Percentiles rank a stretch among this genome's conserved stretches.
Evolutionary conservation across 2,329 filamentous ascomycete species (phyloP).

Genomic region (Penicillium sp.): DNA sequence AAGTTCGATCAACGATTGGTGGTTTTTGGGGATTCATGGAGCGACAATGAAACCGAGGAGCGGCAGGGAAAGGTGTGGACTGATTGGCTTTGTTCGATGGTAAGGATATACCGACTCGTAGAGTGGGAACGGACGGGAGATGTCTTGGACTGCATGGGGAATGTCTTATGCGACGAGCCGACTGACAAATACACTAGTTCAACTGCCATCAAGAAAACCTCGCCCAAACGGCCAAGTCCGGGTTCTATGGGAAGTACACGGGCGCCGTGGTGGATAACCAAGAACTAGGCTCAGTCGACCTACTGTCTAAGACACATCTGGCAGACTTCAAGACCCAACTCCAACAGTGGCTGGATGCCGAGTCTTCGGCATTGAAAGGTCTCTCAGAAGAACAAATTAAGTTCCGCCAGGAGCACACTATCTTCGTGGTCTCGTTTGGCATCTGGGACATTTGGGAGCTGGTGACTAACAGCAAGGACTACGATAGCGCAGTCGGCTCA

Average conservation of each 20-base stretch:
- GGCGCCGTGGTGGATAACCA: slow-evolving; percentile 34
- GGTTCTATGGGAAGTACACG: slow-evolving; percentile 21
- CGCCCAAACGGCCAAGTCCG: slow-evolving; percentile 27
- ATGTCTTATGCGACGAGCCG: not conserved
- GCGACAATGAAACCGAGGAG: slow-evolving; percentile 30
- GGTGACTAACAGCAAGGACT: slow-evolving; percentile 20
- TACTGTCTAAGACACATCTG: slow-evolving; percentile 25
- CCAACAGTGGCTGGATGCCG: slow-evolving; percentile 32
- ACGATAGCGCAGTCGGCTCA: slow-evolving; percentile 23
- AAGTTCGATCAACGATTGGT: slow-evolving; percentile 31
- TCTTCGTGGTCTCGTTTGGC: slow-evolving; percentile 37
- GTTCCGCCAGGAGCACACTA: slow-evolving; percentile 28
- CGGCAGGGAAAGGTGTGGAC: slow-evolving; percentile 31
- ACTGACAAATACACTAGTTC: slow-evolving; percentile 19
- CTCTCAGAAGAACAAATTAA: slow-evolving; percentile 22
- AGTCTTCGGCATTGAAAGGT: slow-evolving; percentile 22
- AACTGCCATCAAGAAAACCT: slow-evolving; percentile 34
- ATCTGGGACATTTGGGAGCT: slow-evolving; percentile 40
- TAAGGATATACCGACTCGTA: slow-evolving; percentile 14
- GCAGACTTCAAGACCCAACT: slow-evolving; percentile 38
- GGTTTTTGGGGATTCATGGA: slow-evolving; percentile 40
- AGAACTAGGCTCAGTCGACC: slow-evolving; percentile 25
- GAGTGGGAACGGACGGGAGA: not conserved
- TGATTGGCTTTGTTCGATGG: slow-evolving; percentile 35
- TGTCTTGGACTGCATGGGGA: not conserved